Evolutionary conservation across 495 filamentous ascomycete genomes (phyloP).

Genomic region (Usnea hakonensis): DNA sequence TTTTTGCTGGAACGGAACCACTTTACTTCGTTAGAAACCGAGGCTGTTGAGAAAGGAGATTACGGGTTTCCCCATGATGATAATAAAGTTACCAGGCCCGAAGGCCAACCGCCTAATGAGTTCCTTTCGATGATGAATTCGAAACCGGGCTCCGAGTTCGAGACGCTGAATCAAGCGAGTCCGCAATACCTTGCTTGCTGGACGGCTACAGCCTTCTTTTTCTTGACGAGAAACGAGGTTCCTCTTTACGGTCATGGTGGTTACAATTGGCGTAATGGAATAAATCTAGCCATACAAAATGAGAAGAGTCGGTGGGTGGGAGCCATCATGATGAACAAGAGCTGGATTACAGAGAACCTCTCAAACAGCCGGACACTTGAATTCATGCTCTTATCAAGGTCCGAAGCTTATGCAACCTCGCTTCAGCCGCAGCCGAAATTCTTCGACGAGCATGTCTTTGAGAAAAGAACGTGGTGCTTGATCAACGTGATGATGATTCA

Average conservation of each 20-base stretch:
- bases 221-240: background rate
- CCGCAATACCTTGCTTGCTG: background rate
- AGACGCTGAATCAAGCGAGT: no score
- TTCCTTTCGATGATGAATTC: background rate
- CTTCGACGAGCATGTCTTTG: background rate
- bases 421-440: background rate
- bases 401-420: no score
- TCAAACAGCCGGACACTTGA: background rate
- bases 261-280: background rate
- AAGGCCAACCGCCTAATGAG: background rate
- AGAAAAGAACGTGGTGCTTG: background rate
- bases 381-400: constrained; percentile 1
- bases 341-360: background rate
- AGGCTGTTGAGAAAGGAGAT: background rate
- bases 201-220: background rate
- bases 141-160: background rate
- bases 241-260: background rate
- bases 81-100: background rate
- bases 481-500: background rate
- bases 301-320: background rate
- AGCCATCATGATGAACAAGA: background rate
- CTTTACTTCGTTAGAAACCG: background rate
- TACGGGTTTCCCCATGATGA: no score
- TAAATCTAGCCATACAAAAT: background rate
- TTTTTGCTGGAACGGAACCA: background rate